Base-by-base conservation (phyloP, 202 grass and related monocot genomes). In the Setaria viridis region DNA sequence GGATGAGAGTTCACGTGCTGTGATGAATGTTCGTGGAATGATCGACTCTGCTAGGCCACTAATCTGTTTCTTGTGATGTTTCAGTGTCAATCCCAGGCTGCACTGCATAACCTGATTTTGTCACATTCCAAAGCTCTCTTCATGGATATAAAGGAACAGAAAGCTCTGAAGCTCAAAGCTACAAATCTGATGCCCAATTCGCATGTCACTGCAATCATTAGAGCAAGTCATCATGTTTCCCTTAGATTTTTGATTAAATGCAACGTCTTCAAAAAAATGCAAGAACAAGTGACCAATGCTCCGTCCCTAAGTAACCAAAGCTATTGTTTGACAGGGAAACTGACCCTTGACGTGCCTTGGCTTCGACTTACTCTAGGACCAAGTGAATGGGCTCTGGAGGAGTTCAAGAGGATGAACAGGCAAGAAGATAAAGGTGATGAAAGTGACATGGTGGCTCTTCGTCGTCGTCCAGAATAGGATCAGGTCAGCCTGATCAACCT, bases 31-130 rank as follows among this genome's bases (percentile, higher is more conserved):
- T 37, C 42, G n/a, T 5, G 2, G 7, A 42, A 45, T 43, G n/a
- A 15, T 20, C 34, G 30, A 11, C 11, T 43, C 45, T 83, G 54
- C 54, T 62, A 47, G 43, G 30, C 8, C 16, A 58, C 32, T 82
- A 6, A 78, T 34, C 14, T 35, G 11, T 16, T 80, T 47, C 68
- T 1, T 86, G 47, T 58, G 42, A 74, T 80, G 35, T 80, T 80
- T 74, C 77, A 86, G 85, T 19, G 68, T 21, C 25, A 25, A 65
- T 58, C 29, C 57, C n/a, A 56, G 32, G 34, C 47, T 46, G 33
- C 19, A 25, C 76, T 17, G 20, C 6, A 17, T 20, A 8, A 34
- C 53, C 47, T 25, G 21, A 11, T 29, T 11, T n/a, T 13, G 45
- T 16, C 54, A 59, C 29, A 9, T 7, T 12, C 0, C 29, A 30